Percentiles rank a stretch among this genome's conserved stretches.
These are phyloP conservation scores for Dothideomycetes sp. DNA, from an alignment of 2,329 filamentous ascomycete species.

Conservation along the genomic window DNA sequence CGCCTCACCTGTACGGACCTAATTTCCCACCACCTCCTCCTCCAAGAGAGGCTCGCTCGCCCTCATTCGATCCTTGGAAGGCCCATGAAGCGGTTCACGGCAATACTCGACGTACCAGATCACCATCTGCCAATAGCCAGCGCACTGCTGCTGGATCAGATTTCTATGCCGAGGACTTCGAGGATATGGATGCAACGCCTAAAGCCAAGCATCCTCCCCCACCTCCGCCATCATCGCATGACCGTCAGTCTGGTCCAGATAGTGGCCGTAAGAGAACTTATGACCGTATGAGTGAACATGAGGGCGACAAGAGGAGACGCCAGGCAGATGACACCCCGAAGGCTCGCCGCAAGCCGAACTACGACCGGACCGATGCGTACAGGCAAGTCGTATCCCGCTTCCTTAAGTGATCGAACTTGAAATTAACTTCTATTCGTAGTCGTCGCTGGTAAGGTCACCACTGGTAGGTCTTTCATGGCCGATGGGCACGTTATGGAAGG, in stretches of 20 bases:
- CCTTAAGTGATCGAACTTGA: not conserved
- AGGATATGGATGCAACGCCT: constrained; percentile 11
- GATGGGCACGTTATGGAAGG: not conserved
- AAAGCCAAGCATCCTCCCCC: constrained; percentile 8
- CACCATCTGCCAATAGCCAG: constrained; percentile 13
- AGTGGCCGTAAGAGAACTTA: constrained; percentile 14
- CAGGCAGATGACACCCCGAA: constrained; percentile 10
- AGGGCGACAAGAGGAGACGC: constrained; percentile 7
- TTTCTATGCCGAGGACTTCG: constrained; percentile 12
- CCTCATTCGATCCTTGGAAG: constrained; percentile 11
- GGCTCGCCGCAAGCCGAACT: constrained; percentile 5
- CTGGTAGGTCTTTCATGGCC: constrained; percentile 1
- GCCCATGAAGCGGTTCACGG: constrained; percentile 4
- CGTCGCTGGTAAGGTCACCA: constrained; percentile 11
- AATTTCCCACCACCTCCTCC: constrained; percentile 12
- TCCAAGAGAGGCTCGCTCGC: constrained; percentile 10
- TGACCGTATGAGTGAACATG: constrained; percentile 11
- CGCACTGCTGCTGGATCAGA: constrained; percentile 14
- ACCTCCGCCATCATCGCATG: not conserved
- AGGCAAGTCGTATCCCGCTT: constrained; percentile 6
- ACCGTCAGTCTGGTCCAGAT: constrained; percentile 2
- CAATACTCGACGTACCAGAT: constrained; percentile 5
- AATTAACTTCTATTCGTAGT: too few species aligned
- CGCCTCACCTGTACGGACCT: constrained; percentile 7
- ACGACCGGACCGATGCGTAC: constrained; percentile 11